A percentile compares a stretch with the other conserved stretches of the same genome.
Conservation (phyloP, 495 filamentous ascomycete genomes). For the Aspergillus egyptiacus region DNA sequence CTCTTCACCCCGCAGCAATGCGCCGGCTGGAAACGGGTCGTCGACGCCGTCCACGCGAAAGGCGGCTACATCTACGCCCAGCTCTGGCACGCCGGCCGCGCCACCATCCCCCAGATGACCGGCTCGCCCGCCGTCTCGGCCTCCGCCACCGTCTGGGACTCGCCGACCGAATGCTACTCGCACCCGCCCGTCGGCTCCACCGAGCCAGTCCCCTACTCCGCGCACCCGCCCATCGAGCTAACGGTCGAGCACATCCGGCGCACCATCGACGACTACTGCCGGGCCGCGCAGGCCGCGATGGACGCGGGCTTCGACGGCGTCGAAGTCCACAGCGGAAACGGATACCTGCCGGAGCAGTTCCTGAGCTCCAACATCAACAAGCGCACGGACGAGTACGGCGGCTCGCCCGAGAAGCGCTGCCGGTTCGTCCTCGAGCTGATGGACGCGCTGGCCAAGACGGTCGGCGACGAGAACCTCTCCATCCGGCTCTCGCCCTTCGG, state of each 20-base stretch:
- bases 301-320: constrained; percentile 41
- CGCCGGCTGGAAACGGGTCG: constrained; percentile 45
- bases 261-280: constrained; percentile 18
- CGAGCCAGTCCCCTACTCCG: constrained; percentile 35
- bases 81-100: constrained; percentile 48
- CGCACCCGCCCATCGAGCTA: constrained; percentile 43
- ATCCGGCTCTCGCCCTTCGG: constrained; percentile 41
- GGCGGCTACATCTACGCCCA: constrained; percentile 50
- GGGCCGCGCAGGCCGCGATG: constrained; percentile 29
- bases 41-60: constrained; percentile 48
- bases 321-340: constrained; percentile 47
- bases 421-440: constrained; percentile 41
- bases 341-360: constrained; percentile 48
- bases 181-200: constrained; percentile 31
- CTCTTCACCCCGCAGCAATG: constrained; percentile 44
- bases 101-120: constrained; percentile 40
- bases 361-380: constrained; percentile 40
- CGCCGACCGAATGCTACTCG: constrained; percentile 32
- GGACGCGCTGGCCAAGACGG: constrained; percentile 22
- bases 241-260: constrained; percentile 39
- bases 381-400: constrained; percentile 45
- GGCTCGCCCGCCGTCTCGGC: constrained; percentile 34
- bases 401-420: constrained; percentile 40
- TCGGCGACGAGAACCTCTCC: constrained; percentile 23
- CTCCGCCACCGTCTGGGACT: constrained; percentile 39